A percentile compares a stretch with the other conserved stretches of the same genome.
Evolutionary conservation across 192 early-diverging fungal species (phyloP).

Genomic region (Dissophora globulifera): DNA sequence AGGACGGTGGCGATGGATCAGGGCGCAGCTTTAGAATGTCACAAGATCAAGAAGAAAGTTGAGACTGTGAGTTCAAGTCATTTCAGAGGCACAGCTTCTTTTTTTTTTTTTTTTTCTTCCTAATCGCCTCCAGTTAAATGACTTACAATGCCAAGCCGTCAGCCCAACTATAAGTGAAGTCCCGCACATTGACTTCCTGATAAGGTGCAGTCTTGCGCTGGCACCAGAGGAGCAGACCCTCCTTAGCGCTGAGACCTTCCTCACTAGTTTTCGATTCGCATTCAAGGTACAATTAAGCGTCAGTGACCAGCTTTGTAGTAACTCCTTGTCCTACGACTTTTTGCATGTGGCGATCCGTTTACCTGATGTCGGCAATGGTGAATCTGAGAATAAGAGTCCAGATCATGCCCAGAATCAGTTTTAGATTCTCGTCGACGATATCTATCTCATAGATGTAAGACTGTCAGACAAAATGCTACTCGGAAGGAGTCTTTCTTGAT

Average conservation of each 20-base stretch:
- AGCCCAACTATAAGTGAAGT: conserved; percentile 95
- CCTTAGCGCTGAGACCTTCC: conserved; percentile 95
- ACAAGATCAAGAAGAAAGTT: too few relatives aligned
- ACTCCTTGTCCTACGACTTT: too few relatives aligned
- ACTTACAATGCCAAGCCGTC: conserved; percentile 92
- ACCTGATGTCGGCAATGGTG: conserved; percentile 93
- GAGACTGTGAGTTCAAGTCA: too few relatives aligned
- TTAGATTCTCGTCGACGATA: conserved; percentile 92
- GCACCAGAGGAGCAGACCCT: conserved; percentile 97
- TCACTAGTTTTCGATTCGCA: conserved; percentile 71
- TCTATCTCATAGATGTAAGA: too few relatives aligned
- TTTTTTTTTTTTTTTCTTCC: too few relatives aligned
- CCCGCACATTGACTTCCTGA: conserved; percentile 86
- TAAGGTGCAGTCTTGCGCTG: conserved; percentile 94
- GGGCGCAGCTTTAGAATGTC: conserved; percentile 91
- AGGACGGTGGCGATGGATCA: conserved; percentile 97
- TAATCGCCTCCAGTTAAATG: not conserved
- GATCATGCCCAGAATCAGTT: conserved; percentile 95
- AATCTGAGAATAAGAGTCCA: conserved; percentile 98
- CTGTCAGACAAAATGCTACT: too few relatives aligned
- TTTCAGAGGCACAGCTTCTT: too few relatives aligned
- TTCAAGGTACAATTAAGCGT: too few relatives aligned
- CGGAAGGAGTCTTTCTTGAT: too few relatives aligned
- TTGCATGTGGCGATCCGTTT: too few relatives aligned
- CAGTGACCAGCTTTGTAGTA: too few relatives aligned